phyloP scores from a whole-genome alignment of 208 protist species.

The Leptomonas pyrrhocoris region DNA sequence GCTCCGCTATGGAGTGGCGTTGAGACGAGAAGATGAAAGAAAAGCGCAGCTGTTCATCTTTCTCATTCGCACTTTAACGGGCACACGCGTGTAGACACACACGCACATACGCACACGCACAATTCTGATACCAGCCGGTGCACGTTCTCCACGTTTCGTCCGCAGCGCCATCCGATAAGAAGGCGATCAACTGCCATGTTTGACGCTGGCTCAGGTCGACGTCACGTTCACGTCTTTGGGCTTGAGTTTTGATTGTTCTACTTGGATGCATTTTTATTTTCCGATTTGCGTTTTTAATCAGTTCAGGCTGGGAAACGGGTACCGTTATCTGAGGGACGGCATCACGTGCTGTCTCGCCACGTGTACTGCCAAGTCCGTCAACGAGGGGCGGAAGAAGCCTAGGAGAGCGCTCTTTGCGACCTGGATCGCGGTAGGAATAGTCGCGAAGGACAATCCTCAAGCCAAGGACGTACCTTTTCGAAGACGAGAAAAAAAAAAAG shows the following conservation, averaged over 20 bases:
- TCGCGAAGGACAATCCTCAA: no score
- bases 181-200: no score
- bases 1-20: no score
- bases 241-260: no score
- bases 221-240: background rate
- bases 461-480: no score
- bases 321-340: background rate
- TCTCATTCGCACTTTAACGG: background rate
- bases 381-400: no score
- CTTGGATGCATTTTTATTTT: background rate
- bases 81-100: no score
- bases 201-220: background rate
- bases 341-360: background rate
- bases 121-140: background rate
- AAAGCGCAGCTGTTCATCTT: background rate
- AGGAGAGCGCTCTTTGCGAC: no score
- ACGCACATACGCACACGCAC: background rate
- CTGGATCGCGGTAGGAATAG: no score
- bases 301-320: background rate
- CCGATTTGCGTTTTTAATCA: conserved; percentile 10
- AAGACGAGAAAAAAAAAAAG: no score
- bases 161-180: background rate
- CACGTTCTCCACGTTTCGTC: conserved; percentile 2
- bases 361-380: no score
- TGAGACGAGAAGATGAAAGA: background rate